phyloP scores from a whole-genome alignment of 2,329 filamentous ascomycete genomes.

The Didymosphaeria variabile region DNA sequence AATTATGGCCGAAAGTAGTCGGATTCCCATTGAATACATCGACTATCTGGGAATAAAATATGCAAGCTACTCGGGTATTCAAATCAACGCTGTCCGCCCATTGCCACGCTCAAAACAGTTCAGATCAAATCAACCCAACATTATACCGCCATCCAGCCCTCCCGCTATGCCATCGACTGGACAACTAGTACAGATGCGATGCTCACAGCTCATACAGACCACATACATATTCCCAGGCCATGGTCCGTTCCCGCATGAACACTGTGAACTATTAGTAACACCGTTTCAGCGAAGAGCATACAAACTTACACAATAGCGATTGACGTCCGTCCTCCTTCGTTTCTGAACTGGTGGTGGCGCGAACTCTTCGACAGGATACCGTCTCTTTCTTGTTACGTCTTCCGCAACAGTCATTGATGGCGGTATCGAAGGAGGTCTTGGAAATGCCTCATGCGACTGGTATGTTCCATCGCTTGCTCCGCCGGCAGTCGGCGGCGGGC shows the following conservation, averaged over 20 bases:
- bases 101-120: neutral
- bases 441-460: neutral
- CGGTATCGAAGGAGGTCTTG: neutral
- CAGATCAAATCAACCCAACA: constrained; percentile 8
- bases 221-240: constrained; percentile 16
- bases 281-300: neutral
- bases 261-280: constrained; percentile 14
- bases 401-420: neutral
- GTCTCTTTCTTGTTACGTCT: constrained; percentile 11
- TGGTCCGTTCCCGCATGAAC: constrained; percentile 14
- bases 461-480: neutral
- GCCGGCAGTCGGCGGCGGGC: neutral
- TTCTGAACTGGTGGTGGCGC: constrained; percentile 5
- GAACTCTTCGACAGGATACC: constrained; percentile 6
- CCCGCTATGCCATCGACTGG: neutral
- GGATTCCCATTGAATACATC: neutral
- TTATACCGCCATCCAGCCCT: constrained; percentile 10
- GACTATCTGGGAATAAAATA: neutral
- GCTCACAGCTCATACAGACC: constrained; percentile 16
- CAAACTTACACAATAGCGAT: constrained; percentile 20
- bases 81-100: constrained; percentile 1
- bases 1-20: neutral
- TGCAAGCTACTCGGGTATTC: neutral
- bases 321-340: constrained; percentile 11
- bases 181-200: constrained; percentile 18